Base-by-base conservation (phyloP, 768 basidiomycete genomes). In the Chiua virens region DNA sequence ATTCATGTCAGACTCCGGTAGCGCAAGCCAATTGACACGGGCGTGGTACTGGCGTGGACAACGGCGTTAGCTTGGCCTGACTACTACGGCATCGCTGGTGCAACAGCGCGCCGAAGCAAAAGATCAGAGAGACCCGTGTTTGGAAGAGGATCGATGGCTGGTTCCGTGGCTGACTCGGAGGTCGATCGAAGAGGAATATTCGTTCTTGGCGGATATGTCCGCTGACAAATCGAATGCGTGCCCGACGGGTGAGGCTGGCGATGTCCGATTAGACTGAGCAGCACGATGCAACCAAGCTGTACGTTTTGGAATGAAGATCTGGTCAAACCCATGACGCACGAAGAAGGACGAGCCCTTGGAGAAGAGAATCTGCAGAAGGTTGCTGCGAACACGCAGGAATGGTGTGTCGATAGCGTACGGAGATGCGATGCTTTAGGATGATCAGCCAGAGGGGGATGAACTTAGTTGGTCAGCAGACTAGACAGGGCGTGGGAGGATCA, bases 301-400 rank as follows among this genome's bases (percentile, higher is more conserved):
- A 42, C 32, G 40, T 30, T 17, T 17, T 40, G 47, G 21, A n/a
- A 38, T 25, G 43, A 28, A 32, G 41, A 42, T 42, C 43, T 45
- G 30, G 30, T 30, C 30, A 11, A 30, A 30, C 13, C 34, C 34
- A n/a, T 22, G 4, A 23, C 35, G 17, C 15, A 50, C 25, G 34
- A 42, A 42, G 35, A 42, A 17, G 27, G 49, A 15, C 8, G 49
- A 36, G 15, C 34, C 34, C 34, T 34, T 34, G 4, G 35, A 23
- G 9, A 14, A 32, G 22, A 20, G 11, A 40, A 41, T 36, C 45
- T 22, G 27, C 25, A 46, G 32, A n/a, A 39, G 15, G 39, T 34
- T 6, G 47, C 45, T 60, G 58, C 23, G 39, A 45, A 58, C 64
- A 62, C 57, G 64, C 57, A 56, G 46, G 30, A 51, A 59, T 57